Percentiles rank a stretch among this genome's conserved stretches.
These are phyloP conservation scores for Hibiscus tridactylites DNA, from an alignment of 345 rosid genomes.

Conservation along the genomic window DNA sequence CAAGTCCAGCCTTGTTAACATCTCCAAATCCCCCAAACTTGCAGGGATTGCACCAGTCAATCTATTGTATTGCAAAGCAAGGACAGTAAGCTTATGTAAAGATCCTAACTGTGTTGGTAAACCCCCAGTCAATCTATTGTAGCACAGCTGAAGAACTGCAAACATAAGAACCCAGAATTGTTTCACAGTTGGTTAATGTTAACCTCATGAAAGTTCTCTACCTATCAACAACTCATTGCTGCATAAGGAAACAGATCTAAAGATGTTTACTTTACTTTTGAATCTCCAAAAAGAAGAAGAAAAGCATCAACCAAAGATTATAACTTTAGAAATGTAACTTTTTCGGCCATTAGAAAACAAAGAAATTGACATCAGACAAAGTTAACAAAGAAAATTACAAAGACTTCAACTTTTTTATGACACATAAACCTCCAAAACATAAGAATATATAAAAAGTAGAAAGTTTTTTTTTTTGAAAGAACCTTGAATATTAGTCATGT, in stretches of 20 bases:
- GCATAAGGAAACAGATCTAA: neutral
- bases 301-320: neutral
- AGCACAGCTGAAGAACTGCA: constrained; percentile 84
- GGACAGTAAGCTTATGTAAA: constrained; percentile 53
- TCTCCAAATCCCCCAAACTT: constrained; percentile 58
- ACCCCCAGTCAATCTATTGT: constrained; percentile 70
- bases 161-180: constrained; percentile 1
- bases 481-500: constrained; percentile 83
- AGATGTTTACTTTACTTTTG: neutral
- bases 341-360: neutral
- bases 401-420: neutral
- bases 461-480: neutral
- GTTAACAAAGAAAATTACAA: neutral
- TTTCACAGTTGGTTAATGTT: neutral
- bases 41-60: constrained; percentile 93
- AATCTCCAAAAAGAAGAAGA: neutral
- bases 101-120: constrained; percentile 79
- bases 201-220: neutral
- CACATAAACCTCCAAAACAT: neutral
- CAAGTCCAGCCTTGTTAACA: constrained; percentile 67
- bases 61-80: constrained; percentile 69
- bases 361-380: neutral
- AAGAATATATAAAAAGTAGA: neutral
- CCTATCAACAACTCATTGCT: neutral
- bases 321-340: neutral